Base-by-base conservation (phyloP, 208 protist genomes). In the Porcisia hertigi region DNA sequence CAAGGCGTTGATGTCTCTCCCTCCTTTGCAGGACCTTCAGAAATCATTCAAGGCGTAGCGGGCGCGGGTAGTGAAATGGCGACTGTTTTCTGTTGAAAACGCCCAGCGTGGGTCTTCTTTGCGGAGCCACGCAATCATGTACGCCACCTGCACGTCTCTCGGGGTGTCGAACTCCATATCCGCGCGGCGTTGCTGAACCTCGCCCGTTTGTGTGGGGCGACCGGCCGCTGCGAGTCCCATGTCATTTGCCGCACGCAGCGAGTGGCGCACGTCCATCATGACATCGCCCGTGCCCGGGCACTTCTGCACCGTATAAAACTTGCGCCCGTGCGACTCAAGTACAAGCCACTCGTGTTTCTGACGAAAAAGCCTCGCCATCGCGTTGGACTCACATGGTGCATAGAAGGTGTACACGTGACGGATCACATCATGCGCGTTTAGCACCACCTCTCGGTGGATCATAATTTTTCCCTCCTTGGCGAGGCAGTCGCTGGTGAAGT, bases 281-380 rank as follows among this genome's bases (percentile, higher is more conserved):
- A 97, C 88, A 69, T 97, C 91, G 8, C 94, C 94, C 20, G 83
- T 96, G n/a, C 73, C 73, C 34, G 94, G 94, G 41, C 82, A 91
- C 83, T 97, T 97, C 72, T 97, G 94, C 41, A 97, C 88, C 0
- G 87, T 91, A 83, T 96, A 97, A 80, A 91, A 97, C 43, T 81
- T 79, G 23, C 76, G 85, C 41, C 65, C 67, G 73, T 95, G 86
- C 3, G 91, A 96, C 77, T 97, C 92, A 47, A 97, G 74, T 54
- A 97, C 92, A 20, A 97, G 71, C 92, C 94, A 97, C 78, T 97
- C 92, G 70, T 97, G 94, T 62, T 96, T 97, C 74, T 96, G 94
- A 12, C 78, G 86, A 23, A 97, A 84, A n/a, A 94, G 54, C 58
- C 80, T 84, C 2, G 92, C 76, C 43, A 93, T 67, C 1, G 66